Evolutionary conservation across 352 stramenopile genomes (phyloP).

Genomic region (Phytophthora idaei): DNA sequence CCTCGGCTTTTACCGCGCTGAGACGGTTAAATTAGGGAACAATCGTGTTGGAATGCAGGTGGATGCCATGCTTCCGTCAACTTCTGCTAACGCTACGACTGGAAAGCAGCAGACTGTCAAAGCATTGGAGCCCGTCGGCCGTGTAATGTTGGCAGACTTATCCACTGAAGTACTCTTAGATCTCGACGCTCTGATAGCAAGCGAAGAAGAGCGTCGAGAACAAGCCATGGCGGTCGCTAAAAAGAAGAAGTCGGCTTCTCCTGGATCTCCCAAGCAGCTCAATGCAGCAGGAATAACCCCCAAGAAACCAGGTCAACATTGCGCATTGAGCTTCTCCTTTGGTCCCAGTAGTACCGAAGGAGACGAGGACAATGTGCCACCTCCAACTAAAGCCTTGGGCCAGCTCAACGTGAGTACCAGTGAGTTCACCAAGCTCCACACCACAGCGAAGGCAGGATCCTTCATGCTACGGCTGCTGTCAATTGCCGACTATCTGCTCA

Average conservation of each 20-base stretch:
- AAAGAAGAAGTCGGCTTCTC: constrained; percentile 1
- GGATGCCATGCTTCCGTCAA: constrained; percentile 53
- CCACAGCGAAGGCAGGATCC: constrained; percentile 54
- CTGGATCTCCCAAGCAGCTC: constrained; percentile 6
- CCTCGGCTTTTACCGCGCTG: constrained; percentile 56
- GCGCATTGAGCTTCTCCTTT: constrained; percentile 36
- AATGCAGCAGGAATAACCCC: not conserved
- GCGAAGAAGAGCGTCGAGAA: constrained; percentile 39
- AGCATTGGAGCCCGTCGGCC: constrained; percentile 40
- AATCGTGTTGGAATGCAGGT: constrained; percentile 60
- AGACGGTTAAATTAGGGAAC: constrained; percentile 53
- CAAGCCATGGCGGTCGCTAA: constrained; percentile 9
- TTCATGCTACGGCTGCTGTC: constrained; percentile 53
- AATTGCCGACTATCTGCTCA: constrained; percentile 52
- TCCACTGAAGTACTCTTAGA: constrained; percentile 62
- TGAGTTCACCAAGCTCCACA: constrained; percentile 72
- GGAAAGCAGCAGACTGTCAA: constrained; percentile 25
- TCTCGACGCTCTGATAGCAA: constrained; percentile 56
- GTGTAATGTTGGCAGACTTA: constrained; percentile 54
- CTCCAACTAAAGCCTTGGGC: constrained; percentile 14
- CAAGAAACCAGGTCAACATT: constrained; percentile 27
- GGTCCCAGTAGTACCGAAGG: constrained; percentile 6
- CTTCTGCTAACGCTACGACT: constrained; percentile 6
- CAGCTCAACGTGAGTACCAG: constrained; percentile 49
- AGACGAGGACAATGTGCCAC: not conserved